Percentiles rank a stretch among this genome's conserved stretches.
Evolutionary conservation across 1,139 yeast species (phyloP).

Genomic region (Nakaseomyces nivariensis): DNA sequence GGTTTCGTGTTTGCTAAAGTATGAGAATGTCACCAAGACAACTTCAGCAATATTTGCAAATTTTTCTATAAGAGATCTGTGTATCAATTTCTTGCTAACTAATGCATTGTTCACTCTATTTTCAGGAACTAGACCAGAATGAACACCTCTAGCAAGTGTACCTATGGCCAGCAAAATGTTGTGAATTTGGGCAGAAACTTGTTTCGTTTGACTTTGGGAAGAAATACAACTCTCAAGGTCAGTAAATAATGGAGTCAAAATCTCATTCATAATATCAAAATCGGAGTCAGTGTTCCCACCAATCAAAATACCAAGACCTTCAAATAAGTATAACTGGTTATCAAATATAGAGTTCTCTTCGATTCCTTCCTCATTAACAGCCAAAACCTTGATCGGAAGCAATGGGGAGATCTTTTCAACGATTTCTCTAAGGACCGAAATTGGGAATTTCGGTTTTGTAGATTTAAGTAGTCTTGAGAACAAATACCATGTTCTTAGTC

Average conservation of each 20-base stretch:
- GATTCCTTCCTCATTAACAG: constrained; percentile 45
- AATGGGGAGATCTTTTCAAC: constrained; percentile 42
- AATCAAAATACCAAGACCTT: constrained; percentile 62
- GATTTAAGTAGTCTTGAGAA: constrained; percentile 74
- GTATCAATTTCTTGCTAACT: constrained; percentile 23
- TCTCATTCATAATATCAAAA: constrained; percentile 44
- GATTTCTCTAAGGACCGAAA: constrained; percentile 41
- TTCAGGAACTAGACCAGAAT: constrained; percentile 30
- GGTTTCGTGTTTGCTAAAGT: constrained; percentile 52
- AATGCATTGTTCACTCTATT: constrained; percentile 30
- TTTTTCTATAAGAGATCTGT: constrained; percentile 35
- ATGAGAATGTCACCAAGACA: constrained; percentile 72
- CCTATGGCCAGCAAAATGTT: constrained; percentile 85
- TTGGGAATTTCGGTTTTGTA: constrained; percentile 56
- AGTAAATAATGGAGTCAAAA: constrained; percentile 70
- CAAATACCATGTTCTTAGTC: constrained; percentile 82
- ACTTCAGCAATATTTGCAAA: constrained; percentile 72
- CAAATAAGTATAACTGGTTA: constrained; percentile 74
- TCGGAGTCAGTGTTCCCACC: constrained; percentile 34
- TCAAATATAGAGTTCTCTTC: constrained; percentile 61
- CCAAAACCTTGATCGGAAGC: constrained; percentile 47
- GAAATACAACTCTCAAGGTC: constrained; percentile 62
- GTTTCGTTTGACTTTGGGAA: constrained; percentile 35
- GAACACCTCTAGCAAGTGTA: constrained; percentile 75
- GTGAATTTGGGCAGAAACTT: constrained; percentile 62